These are phyloP conservation scores for Graphiopsis chlorocephala DNA, from an alignment of 2,329 filamentous ascomycete genomes.

Conservation along the genomic window DNA sequence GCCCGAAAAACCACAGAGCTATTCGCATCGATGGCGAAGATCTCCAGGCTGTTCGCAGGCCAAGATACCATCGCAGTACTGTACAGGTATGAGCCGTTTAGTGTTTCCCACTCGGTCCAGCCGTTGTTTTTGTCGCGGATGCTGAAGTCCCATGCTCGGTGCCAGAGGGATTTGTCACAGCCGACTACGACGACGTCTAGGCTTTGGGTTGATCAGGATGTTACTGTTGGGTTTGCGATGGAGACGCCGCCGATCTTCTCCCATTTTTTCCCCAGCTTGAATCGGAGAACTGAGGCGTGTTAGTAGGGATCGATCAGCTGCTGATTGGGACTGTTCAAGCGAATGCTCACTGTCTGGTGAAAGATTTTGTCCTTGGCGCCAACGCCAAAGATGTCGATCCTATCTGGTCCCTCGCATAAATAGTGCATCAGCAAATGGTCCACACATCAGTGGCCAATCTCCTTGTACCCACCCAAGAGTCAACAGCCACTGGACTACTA, in stretches of 20 bases:
- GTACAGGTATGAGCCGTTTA: background rate
- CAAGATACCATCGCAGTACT: background rate
- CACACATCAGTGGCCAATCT: background rate
- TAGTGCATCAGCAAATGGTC: background rate
- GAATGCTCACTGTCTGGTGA: background rate
- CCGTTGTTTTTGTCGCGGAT: background rate
- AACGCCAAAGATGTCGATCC: background rate
- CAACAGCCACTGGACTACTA: background rate
- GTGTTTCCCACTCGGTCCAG: background rate
- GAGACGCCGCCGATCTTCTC: background rate
- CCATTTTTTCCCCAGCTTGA: background rate
- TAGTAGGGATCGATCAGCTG: background rate
- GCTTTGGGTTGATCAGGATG: background rate
- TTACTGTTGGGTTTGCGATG: background rate
- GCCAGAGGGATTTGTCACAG: background rate
- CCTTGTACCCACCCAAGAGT: background rate
- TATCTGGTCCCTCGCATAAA: background rate
- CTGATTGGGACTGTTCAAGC: too few species aligned
- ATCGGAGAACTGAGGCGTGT: background rate
- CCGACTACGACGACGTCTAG: background rate
- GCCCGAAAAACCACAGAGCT: background rate
- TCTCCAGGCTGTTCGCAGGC: background rate
- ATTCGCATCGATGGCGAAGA: background rate
- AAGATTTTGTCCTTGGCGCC: background rate
- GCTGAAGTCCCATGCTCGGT: background rate